Base-by-base conservation (phyloP, 2,329 filamentous ascomycete species). In the Nothophaeocryptopus gaeumannii region DNA sequence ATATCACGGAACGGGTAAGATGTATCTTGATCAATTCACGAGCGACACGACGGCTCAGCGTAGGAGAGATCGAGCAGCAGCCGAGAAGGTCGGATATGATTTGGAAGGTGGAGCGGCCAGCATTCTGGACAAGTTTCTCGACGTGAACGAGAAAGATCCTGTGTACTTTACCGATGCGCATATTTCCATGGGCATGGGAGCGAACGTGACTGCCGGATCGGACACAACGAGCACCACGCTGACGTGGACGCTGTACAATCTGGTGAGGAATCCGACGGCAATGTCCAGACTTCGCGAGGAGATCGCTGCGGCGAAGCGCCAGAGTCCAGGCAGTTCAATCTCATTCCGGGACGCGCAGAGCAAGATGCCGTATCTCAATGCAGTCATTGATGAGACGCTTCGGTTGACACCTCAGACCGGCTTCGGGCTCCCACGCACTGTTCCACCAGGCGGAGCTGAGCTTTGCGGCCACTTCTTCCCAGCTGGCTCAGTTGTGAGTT, bases 401-500 rank as follows among this genome's bases (percentile, higher is more conserved):
- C 58, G 60, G 31, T 44, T 61, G 16, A 53, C 55, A 15, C 54
- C 60, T 0, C 45, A 52, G 38, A 53, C 55, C n/a, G 58, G 54
- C 10, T 41, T 49, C n/a, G 45, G 45, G 10, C 46, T 56, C n/a
- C 43, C 39, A 5, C 50, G 53, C 31, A 37, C 41, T 12, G 47
- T 56, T 5, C 53, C 53, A 9, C 35, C 31, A 5, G 46, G 50
- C 7, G 54, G 54, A 16, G 51, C 37, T 5, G 40, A 47, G 7
- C 41, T 60, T n/a, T 49, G 41, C 12, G 63, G 62, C 13, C 58
- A 65, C 34, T 69, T 62, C 51, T 65, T 80, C 10, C 75, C 76
- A 0, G 69, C 64, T 32, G 75, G 75, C 13, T 73, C 72, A 1
- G 62, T 66, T 1, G 63, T 76, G 2, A 73, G 71, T 4, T 63